Percentiles rank a stretch among this genome's conserved stretches.
These are phyloP conservation scores for Papilionanthe hybrid DNA, from an alignment of 116 monocot genomes.

Conservation along the genomic window DNA sequence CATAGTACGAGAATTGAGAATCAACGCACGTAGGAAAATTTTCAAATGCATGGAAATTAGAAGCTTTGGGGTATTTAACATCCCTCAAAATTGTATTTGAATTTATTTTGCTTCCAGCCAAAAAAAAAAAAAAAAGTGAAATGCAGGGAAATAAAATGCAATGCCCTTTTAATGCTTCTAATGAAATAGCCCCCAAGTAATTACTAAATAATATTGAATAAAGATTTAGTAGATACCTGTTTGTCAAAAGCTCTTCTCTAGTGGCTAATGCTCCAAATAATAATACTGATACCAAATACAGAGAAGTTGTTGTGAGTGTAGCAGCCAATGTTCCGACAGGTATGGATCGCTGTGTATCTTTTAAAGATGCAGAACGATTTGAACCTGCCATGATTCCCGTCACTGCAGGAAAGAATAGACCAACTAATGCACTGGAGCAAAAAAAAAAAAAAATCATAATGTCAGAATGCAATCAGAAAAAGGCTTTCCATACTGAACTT, in stretches of 20 bases:
- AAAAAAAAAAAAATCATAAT: constrained; percentile 8
- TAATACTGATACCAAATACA: constrained; percentile 73
- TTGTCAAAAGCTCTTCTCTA: constrained; percentile 82
- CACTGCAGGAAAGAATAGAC: constrained; percentile 91
- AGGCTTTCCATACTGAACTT: background rate
- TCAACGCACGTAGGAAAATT: too few relatives aligned
- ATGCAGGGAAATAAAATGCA: too few relatives aligned
- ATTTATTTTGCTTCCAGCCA: too few relatives aligned
- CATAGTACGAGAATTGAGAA: too few relatives aligned
- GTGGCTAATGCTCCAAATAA: constrained; percentile 87
- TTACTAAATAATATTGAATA: background rate
- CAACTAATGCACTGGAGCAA: constrained; percentile 77
- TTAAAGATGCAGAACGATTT: constrained; percentile 84
- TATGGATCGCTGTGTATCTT: constrained; percentile 92
- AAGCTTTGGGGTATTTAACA: too few relatives aligned
- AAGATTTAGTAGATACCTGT: constrained; percentile 39
- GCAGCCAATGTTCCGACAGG: constrained; percentile 86
- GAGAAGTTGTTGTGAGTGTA: constrained; percentile 57
- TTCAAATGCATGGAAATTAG: too few relatives aligned
- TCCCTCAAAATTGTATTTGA: too few relatives aligned
- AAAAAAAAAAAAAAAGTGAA: too few relatives aligned
- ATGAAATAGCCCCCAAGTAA: background rate
- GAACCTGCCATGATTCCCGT: constrained; percentile 99
- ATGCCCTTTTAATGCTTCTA: too few relatives aligned
- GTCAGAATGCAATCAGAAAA: constrained; percentile 14